Evolutionary conservation across 257 asterid species (phyloP).

Genomic region (Solanum chiquidenum): DNA sequence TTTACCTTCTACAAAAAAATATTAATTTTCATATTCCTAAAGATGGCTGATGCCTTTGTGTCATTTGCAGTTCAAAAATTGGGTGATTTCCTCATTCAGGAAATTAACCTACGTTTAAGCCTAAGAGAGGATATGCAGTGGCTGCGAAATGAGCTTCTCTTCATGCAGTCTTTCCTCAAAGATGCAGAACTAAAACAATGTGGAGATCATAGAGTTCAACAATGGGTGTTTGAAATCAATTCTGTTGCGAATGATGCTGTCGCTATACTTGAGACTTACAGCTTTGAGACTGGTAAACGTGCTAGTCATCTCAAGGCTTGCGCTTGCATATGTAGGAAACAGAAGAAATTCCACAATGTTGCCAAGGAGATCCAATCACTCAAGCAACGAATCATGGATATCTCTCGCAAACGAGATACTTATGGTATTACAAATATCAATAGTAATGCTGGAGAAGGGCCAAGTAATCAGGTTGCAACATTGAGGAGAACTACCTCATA

Average conservation of each 20-base stretch:
- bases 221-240: neutral
- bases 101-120: too few relatives aligned
- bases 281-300: neutral
- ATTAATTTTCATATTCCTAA: too few relatives aligned
- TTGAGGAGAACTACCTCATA: neutral
- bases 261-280: neutral
- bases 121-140: rapidly evolving
- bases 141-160: too few relatives aligned
- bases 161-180: too few relatives aligned
- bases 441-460: neutral
- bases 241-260: neutral
- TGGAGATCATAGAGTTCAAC: neutral
- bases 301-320: neutral
- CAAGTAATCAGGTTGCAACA: neutral
- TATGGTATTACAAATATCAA: neutral
- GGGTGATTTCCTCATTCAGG: too few relatives aligned
- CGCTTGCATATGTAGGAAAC: neutral
- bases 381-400: neutral
- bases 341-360: neutral
- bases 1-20: too few relatives aligned
- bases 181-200: too few relatives aligned
- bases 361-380: neutral
- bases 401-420: neutral
- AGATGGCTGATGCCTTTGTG: too few relatives aligned
- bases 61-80: too few relatives aligned